These are phyloP conservation scores for Teunomyces lycoperdinae DNA, from an alignment of 805 yeast species.

Conservation along the genomic window DNA sequence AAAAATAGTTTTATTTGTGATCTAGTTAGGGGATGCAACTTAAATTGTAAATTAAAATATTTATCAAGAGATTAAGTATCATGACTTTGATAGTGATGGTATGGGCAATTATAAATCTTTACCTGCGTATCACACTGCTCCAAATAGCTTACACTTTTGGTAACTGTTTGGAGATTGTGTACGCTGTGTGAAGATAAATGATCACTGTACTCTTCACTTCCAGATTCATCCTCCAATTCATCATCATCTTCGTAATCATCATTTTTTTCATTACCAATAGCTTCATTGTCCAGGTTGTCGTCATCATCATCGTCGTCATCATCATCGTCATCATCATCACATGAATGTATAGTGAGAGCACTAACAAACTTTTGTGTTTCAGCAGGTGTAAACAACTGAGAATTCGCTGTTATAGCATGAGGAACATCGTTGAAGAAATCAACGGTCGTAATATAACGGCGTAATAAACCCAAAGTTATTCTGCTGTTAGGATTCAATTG, in stretches of 20 bases:
- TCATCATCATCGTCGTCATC: not conserved
- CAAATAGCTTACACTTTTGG: conserved; percentile 9
- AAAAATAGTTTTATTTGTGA: too few species aligned
- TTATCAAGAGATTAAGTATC: not conserved
- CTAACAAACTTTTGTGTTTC: conserved; percentile 3
- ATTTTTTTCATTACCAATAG: not conserved
- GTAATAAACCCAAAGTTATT: conserved; percentile 37
- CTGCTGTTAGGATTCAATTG: conserved; percentile 49
- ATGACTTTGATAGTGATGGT: conserved; percentile 3
- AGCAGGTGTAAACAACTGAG: not conserved
- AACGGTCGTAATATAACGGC: conserved; percentile 32
- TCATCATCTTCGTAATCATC: not conserved
- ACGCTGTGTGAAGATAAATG: conserved; percentile 7
- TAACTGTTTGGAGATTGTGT: conserved; percentile 7
- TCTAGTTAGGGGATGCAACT: not conserved
- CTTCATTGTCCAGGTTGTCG: conserved; percentile 5
- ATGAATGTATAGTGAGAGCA: conserved; percentile 1
- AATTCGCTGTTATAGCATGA: not conserved
- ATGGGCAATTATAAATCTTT: conserved; percentile 8
- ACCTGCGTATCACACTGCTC: conserved; percentile 10
- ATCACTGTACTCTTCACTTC: not conserved
- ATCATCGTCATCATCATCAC: not conserved
- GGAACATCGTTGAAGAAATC: conserved; percentile 30
- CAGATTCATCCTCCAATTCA: conserved; percentile 2
- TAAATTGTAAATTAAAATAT: not conserved